phyloP scores from a whole-genome alignment of 164 flowering plant species.

The Magnolia kwangsiensis region DNA sequence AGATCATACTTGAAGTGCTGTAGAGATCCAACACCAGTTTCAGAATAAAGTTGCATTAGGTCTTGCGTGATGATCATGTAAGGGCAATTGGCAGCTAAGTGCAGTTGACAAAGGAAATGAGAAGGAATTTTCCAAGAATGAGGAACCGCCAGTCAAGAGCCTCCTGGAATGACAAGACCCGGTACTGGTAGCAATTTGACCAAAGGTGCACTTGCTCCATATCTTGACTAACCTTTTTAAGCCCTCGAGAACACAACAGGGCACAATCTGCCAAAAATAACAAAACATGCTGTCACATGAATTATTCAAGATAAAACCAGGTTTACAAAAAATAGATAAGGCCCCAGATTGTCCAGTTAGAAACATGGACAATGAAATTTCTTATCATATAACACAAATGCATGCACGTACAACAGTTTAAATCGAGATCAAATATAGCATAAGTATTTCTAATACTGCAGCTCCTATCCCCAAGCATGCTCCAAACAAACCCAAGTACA shows the following conservation, averaged over 20 bases:
- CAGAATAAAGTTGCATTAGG: constrained; percentile 53
- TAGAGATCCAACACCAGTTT: constrained; percentile 55
- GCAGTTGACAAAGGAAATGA: constrained; percentile 91
- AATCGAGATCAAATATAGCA: no score
- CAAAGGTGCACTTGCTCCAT: constrained; percentile 75
- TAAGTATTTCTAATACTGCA: no score
- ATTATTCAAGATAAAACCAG: no score
- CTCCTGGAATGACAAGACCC: constrained; percentile 67
- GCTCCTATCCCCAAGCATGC: no score
- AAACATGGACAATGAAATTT: no score
- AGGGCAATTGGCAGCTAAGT: constrained; percentile 56
- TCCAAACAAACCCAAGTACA: no score
- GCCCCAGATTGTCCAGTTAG: no score
- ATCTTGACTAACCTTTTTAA: constrained; percentile 35
- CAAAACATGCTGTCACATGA: no score
- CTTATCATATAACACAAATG: no score
- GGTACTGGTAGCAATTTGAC: constrained; percentile 54
- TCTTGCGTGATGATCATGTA: constrained; percentile 44
- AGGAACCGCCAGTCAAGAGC: constrained; percentile 85
- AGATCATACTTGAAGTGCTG: constrained; percentile 52
- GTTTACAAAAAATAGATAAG: no score
- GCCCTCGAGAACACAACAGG: constrained; percentile 30
- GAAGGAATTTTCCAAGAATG: constrained; percentile 60
- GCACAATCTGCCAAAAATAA: constrained; percentile 38
- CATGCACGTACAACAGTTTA: no score